Percentiles rank a stretch among this genome's conserved stretches.
phyloP scores from a whole-genome alignment of 148 eudicot genomes.

The Beta vulgaris region DNA sequence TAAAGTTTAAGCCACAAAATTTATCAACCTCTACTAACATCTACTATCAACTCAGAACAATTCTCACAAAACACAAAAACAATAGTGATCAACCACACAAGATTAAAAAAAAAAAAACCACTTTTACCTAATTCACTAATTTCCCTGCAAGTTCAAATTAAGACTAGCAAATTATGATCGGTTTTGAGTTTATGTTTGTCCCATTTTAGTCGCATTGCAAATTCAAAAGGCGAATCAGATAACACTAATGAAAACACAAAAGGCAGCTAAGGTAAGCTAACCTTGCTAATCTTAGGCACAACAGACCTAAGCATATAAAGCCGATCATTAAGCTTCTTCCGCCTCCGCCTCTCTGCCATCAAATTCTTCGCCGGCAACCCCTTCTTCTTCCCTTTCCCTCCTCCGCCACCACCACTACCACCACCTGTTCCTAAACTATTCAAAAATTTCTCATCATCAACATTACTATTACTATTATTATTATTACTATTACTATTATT shows the following conservation, averaged over 20 bases:
- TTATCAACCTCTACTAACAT: neutral
- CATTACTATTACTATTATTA: neutral
- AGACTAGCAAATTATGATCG: too few relatives aligned
- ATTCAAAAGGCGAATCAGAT: too few relatives aligned
- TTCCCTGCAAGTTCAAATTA: too few relatives aligned
- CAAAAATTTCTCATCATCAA: constrained; percentile 22
- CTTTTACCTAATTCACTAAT: too few relatives aligned
- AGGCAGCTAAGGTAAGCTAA: neutral
- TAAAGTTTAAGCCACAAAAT: too few relatives aligned
- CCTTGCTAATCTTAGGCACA: constrained; percentile 79
- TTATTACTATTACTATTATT: neutral
- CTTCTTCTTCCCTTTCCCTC: constrained; percentile 49
- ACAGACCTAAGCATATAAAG: constrained; percentile 75
- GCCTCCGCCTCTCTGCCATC: constrained; percentile 70
- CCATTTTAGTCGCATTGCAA: too few relatives aligned
- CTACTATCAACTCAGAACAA: neutral
- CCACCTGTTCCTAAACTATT: constrained; percentile 34
- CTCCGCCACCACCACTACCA: constrained; percentile 22
- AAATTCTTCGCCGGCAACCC: constrained; percentile 73
- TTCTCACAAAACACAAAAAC: constrained; percentile 5
- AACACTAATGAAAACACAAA: too few relatives aligned
- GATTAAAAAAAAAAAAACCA: too few relatives aligned
- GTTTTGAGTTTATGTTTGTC: too few relatives aligned
- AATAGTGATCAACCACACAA: neutral
- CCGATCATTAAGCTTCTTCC: constrained; percentile 80